Base-by-base conservation (phyloP, 768 basidiomycete species). In the Suillus subluteus region DNA sequence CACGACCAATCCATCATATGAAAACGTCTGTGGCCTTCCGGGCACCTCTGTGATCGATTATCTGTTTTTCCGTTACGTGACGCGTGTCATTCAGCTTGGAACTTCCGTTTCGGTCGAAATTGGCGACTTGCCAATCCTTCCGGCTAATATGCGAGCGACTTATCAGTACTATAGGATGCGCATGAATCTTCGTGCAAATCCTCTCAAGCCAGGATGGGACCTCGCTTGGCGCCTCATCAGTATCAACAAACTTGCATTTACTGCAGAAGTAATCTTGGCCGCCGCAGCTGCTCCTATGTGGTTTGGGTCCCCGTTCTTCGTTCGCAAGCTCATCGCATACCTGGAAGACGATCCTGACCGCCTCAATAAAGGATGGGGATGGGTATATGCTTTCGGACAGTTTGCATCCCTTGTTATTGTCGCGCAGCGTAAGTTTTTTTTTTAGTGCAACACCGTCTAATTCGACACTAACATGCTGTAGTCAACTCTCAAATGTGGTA, bases 21-120 rank as follows among this genome's bases (percentile, higher is more conserved):
- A 90, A 67, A 97, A 96, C 71, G 92, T 96, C 21, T 89, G 87
- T 59, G 91, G 91, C 52, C 40, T 66, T 43, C 66, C 72, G 84
- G 89, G 83, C 65, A 82, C 87, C 30, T 79, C 81, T 3, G 77
- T 84, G 26, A 78, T 73, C 70, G 63, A 62, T 48, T 68, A 81
- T 62, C 77, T 98, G 6, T 78, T 95, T n/a, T 98, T 98, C 77
- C 88, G 88, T 18, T 96, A 95, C 75, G 94, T 91, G 44, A 96
- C 94, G 1, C 89, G 91, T 67, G 92, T 98, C 16, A 87, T 96
- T 64, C 88, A 89, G 86, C 87, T 95, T 50, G 95, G 94, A 3
- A 82, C 82, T 2, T 82, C 90, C 2, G 83, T 86, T 65, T 90
- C 86, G 66, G 84, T 97, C 56, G 92, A 97, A 70, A 93, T 95